Evolutionary conservation across 805 yeast species (phyloP).

Genomic region (Hanseniaspora guilliermondii): DNA sequence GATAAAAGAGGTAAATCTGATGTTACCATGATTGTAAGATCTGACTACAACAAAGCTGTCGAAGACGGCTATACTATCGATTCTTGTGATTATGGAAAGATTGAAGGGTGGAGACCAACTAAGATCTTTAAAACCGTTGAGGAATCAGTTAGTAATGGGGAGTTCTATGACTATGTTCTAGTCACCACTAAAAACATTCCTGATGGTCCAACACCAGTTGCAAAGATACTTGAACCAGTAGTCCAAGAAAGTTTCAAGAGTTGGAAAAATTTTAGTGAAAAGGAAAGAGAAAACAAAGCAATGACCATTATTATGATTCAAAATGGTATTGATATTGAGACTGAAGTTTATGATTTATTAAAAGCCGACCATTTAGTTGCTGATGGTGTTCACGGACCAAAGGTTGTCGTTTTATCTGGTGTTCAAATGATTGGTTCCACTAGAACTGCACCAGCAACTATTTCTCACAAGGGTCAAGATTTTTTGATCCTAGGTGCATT

Average conservation of each 20-base stretch:
- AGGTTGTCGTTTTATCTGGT: slow-evolving; percentile 15
- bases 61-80: slow-evolving; percentile 41
- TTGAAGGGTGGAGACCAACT: slow-evolving; percentile 40
- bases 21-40: slow-evolving; percentile 48
- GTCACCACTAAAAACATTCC: slow-evolving; percentile 57
- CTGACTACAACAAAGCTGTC: slow-evolving; percentile 42
- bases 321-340: slow-evolving; percentile 51
- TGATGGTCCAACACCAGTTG: slow-evolving; percentile 33
- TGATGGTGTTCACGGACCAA: slow-evolving; percentile 14
- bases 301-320: slow-evolving; percentile 48
- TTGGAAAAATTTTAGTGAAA: slow-evolving; percentile 7
- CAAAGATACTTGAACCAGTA: slow-evolving; percentile 39
- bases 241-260: slow-evolving; percentile 22
- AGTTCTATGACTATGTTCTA: slow-evolving; percentile 42
- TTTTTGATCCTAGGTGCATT: slow-evolving; percentile 16
- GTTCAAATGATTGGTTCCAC: slow-evolving; percentile 17
- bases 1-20: slow-evolving; percentile 35
- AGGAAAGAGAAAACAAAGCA: slow-evolving; percentile 13
- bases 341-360: slow-evolving; percentile 34
- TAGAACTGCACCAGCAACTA: slow-evolving; percentile 18
- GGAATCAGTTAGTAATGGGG: slow-evolving; percentile 29
- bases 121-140: slow-evolving; percentile 31
- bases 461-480: slow-evolving; percentile 15
- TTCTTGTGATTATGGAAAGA: slow-evolving; percentile 45
- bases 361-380: slow-evolving; percentile 12